Evolutionary conservation across 2,329 filamentous ascomycete species (phyloP).

Genomic region (Drechslerella dactyloides): DNA sequence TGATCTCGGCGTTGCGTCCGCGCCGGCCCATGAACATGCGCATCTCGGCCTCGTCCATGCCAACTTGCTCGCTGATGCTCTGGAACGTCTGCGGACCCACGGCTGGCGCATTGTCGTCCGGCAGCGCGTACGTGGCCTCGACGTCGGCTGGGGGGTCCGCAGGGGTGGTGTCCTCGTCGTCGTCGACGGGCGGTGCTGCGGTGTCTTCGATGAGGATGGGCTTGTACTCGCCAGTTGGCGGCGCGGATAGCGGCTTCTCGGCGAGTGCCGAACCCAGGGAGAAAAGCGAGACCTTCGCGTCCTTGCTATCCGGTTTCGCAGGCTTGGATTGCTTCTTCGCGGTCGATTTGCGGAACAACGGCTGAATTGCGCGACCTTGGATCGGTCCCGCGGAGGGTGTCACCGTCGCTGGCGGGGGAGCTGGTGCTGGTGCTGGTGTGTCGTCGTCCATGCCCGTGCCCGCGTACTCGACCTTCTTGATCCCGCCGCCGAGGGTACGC

Average conservation of each 20-base stretch:
- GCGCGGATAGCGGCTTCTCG: slow-evolving; percentile 15
- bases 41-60: slow-evolving; percentile 66
- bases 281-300: slow-evolving; percentile 47
- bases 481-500: slow-evolving; percentile 33
- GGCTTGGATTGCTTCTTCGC: slow-evolving; percentile 22
- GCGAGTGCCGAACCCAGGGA: slow-evolving; percentile 38
- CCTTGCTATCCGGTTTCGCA: slow-evolving; percentile 19
- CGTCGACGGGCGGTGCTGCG: slow-evolving; percentile 30
- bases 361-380: slow-evolving; percentile 39
- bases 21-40: slow-evolving; percentile 69
- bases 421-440: slow-evolving; percentile 12
- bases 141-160: slow-evolving; percentile 26
- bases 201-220: slow-evolving; percentile 52
- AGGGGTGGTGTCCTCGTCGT: not conserved
- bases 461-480: slow-evolving; percentile 47
- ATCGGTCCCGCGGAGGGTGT: slow-evolving; percentile 21
- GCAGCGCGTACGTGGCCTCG: slow-evolving; percentile 13
- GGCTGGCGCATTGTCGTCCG: slow-evolving; percentile 5
- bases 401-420: not conserved
- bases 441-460: slow-evolving; percentile 40
- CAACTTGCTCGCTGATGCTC: slow-evolving; percentile 67
- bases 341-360: slow-evolving; percentile 37
- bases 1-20: slow-evolving; percentile 57
- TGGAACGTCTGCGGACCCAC: slow-evolving; percentile 60
- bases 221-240: slow-evolving; percentile 52